phyloP scores from a whole-genome alignment of 768 basidiomycete species.

The Russula foetens region DNA sequence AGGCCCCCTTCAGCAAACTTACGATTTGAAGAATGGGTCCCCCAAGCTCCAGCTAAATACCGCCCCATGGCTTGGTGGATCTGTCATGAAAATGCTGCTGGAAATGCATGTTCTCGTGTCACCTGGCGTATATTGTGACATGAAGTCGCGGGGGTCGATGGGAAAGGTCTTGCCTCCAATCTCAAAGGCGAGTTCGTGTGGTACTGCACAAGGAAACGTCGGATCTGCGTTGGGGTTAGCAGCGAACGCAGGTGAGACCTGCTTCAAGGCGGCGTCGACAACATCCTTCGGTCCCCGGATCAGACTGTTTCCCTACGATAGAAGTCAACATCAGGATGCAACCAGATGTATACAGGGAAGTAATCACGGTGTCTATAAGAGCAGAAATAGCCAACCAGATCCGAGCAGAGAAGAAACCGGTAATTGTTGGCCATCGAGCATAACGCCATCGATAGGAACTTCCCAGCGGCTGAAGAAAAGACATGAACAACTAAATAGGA shows the following conservation, averaged over 20 bases:
- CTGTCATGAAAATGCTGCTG: constrained; percentile 11
- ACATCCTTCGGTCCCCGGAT: constrained; percentile 50
- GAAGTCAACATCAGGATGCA: background rate
- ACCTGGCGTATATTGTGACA: constrained; percentile 31
- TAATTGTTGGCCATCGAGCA: constrained; percentile 55
- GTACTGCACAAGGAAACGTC: constrained; percentile 14
- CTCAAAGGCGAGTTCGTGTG: constrained; percentile 15
- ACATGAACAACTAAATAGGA: background rate
- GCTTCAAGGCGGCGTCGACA: constrained; percentile 7
- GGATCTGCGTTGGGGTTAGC: background rate
- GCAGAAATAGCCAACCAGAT: constrained; percentile 34
- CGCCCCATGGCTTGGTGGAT: constrained; percentile 8
- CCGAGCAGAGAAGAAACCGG: constrained; percentile 40
- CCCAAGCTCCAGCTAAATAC: constrained; percentile 69
- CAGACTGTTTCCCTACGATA: constrained; percentile 59
- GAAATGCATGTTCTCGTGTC: constrained; percentile 15
- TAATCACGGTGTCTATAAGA: constrained; percentile 59
- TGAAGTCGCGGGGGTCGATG: constrained; percentile 74
- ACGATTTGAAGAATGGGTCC: constrained; percentile 71
- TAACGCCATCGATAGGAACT: constrained; percentile 60
- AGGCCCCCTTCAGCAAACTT: constrained; percentile 19
- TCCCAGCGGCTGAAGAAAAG: constrained; percentile 44
- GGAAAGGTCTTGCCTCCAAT: constrained; percentile 43
- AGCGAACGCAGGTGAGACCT: constrained; percentile 13
- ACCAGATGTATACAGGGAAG: background rate